Evolutionary conservation across 768 basidiomycete genomes (phyloP).

Genomic region (Albatrellus ellisii): DNA sequence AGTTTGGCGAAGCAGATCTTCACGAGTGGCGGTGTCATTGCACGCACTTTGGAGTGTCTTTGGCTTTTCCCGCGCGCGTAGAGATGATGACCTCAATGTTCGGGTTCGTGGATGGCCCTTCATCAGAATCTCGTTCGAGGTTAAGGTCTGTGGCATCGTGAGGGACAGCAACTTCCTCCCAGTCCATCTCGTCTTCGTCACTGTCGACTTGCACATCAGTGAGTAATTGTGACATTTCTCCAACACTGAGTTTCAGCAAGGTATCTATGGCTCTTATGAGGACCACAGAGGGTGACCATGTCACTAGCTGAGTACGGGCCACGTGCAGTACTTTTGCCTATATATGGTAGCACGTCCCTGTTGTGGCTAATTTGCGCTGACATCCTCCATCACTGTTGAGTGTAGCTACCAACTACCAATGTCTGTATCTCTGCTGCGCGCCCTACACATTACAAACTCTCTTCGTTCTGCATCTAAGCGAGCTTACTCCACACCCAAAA

Average conservation of each 20-base stretch:
- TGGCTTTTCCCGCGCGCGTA: constrained; percentile 25
- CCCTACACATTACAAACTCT: no score
- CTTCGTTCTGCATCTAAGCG: no score
- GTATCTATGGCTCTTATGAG: not conserved
- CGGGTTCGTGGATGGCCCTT: constrained; percentile 21
- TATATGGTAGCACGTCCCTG: no score
- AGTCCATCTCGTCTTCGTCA: constrained; percentile 12
- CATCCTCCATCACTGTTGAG: no score
- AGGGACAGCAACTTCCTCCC: constrained; percentile 13
- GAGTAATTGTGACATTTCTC: not conserved
- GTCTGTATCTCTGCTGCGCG: no score
- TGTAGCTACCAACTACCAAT: no score
- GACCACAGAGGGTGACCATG: not conserved
- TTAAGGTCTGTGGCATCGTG: not conserved
- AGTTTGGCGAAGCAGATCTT: not conserved
- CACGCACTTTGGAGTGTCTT: constrained; percentile 34
- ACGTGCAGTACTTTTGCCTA: not conserved
- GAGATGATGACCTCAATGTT: constrained; percentile 66
- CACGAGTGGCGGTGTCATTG: no score
- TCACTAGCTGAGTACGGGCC: no score
- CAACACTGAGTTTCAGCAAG: not conserved
- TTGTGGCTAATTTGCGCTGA: no score
- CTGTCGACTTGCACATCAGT: not conserved
- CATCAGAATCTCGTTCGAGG: constrained; percentile 7
- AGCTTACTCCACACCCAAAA: no score